A percentile compares a stretch with the other conserved stretches of the same genome.
These are phyloP conservation scores for Angophora floribunda DNA, from an alignment of 345 rosid species.

Conservation along the genomic window DNA sequence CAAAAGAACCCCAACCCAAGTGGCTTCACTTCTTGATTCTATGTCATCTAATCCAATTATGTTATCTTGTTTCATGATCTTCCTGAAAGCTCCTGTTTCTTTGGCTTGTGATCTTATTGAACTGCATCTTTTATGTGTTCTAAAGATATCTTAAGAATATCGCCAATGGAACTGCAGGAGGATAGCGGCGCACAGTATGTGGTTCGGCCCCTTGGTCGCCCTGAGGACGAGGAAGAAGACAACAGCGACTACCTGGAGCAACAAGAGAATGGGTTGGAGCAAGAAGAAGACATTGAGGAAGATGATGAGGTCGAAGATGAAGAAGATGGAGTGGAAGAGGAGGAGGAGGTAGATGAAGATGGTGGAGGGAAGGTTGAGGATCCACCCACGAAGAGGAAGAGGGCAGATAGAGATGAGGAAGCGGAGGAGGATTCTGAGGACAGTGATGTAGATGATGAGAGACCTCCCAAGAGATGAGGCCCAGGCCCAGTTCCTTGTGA, in stretches of 20 bases:
- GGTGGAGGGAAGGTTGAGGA: conserved; percentile 19
- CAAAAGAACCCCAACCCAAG: background rate
- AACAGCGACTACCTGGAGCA: conserved; percentile 68
- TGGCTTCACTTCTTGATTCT: background rate
- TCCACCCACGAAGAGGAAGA: background rate
- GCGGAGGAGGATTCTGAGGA: background rate
- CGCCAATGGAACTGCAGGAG: conserved; percentile 17
- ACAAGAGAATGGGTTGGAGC: conserved; percentile 42
- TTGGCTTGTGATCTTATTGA: background rate
- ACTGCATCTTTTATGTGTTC: background rate
- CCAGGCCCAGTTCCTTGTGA: background rate
- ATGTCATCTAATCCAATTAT: background rate
- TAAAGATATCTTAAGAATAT: background rate
- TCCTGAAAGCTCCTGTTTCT: background rate
- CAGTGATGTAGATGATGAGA: background rate
- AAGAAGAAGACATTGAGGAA: conserved; percentile 33
- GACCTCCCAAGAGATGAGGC: background rate
- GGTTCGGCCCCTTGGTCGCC: conserved; percentile 44
- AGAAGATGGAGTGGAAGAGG: conserved; percentile 45
- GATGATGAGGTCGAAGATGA: conserved; percentile 16
- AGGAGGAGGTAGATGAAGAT: conserved; percentile 34
- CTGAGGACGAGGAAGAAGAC: conserved; percentile 69
- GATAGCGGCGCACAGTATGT: conserved; percentile 69
- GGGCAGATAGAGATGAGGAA: background rate
- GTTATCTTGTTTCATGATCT: background rate